Evolutionary conservation across 805 yeast species (phyloP), one percentile per base, ranked within the genome.

Genomic region (Yarrowia sp.): DNA sequence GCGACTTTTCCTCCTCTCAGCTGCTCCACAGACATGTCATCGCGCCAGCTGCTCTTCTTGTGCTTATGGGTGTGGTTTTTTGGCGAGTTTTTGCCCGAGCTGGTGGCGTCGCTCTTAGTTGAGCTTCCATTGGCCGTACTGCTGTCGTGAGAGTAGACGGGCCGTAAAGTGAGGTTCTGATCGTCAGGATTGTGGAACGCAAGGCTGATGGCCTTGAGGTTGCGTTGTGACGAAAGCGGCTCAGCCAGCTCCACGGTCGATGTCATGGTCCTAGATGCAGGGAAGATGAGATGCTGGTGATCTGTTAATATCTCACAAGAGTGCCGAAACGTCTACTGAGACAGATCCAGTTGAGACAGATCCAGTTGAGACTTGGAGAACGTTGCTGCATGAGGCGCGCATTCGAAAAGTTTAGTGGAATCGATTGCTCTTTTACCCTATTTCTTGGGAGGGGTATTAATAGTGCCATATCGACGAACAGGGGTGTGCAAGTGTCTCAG

Each of bases 181-280:
- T 49, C 41, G n/a, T 32, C 42, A 10, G 21, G 29, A 22, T 25
- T 42, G n/a, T 47, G 38, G 25, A 51, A 51, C 7, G 58, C 58
- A 16, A 51, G 42, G 12, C 24, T n/a, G 24, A 51, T 51, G 31
- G 58, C 58, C 33, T 51, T 51, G 33, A 51, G 42, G 22, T 51
- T 51, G n/a, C 42, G 31, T 6, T 24, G 41, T 3, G 58, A 51
- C 32, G 58, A 33, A 16, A 51, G 12, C 22, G 42, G 42, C 42
- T 35, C 58, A 1, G 41, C 42, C 58, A 33, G 18, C 13, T 22
- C 58, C 42, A 33, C 58, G 10, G 31, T 35, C 1, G 58, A 51
- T 13, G 41, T 22, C 58, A 51, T 33, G 27, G n/a, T 29, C 36
- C 44, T 3, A 39, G 27, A 38, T 38, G 41, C 41, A 36, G 24